These are phyloP conservation scores for Yamadazyma dushanensis DNA, from an alignment of 1,139 yeast species.

Conservation along the genomic window DNA sequence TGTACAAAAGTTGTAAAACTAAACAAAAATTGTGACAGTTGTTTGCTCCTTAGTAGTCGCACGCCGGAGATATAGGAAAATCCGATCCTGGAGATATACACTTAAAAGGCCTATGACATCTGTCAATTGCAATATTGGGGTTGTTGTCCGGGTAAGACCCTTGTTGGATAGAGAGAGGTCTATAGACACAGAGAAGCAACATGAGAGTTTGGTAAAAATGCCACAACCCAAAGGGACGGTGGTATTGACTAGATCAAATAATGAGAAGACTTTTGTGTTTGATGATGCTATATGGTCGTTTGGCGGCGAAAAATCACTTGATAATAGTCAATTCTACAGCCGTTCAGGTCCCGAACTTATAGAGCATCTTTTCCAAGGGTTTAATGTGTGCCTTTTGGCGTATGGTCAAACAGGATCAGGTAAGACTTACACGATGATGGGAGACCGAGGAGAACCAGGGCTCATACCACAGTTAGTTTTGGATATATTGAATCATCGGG, in stretches of 20 bases:
- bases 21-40: no score
- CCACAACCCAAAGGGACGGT: constrained; percentile 12
- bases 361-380: constrained; percentile 67
- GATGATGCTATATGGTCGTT: constrained; percentile 65
- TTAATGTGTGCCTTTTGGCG: constrained; percentile 72
- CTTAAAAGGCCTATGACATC: no score
- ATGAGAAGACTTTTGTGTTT: constrained; percentile 38
- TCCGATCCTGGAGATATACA: no score
- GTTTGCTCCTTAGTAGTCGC: no score
- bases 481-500: constrained; percentile 50
- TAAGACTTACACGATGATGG: constrained; percentile 77
- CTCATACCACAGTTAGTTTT: constrained; percentile 59
- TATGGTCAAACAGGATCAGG: constrained; percentile 81
- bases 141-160: constrained; percentile 49
- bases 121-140: constrained; percentile 32
- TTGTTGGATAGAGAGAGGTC: constrained; percentile 44
- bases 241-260: constrained; percentile 1
- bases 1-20: no score
- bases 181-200: constrained; percentile 1
- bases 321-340: constrained; percentile 51
- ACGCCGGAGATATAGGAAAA: no score
- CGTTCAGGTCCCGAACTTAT: constrained; percentile 58
- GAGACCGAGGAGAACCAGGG: constrained; percentile 51
- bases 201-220: constrained; percentile 12
- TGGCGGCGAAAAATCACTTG: constrained; percentile 37